Base-by-base conservation (phyloP, 2,329 filamentous ascomycete species). In the Keithomyces neogunnii region DNA sequence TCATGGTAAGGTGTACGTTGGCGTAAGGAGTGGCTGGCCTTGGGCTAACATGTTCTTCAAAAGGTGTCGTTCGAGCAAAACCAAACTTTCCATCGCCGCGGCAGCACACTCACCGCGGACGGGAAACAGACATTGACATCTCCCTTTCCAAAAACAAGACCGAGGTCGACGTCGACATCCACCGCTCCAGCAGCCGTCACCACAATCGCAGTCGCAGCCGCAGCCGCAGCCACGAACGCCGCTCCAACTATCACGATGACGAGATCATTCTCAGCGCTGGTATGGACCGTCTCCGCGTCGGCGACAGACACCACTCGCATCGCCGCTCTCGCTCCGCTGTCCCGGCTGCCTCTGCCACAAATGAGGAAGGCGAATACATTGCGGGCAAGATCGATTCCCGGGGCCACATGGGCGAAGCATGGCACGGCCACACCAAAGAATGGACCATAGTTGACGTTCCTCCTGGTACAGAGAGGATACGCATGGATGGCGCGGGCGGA, bases 381-480 rank as follows among this genome's bases (percentile, higher is more conserved):
- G 77, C 75, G 30, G 63, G 66, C 53, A 74, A 71, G 58, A 77
- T 82, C 55, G 76, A 81, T 57, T 68, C 73, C 11, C 81, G 86
- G 32, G 83, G 81, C 26, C 81, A 80, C 55, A 78, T 84, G 61
- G 86, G 86, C 49, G 88, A 92, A 67, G 87, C 85, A 28, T 83
- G 78, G 65, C 80, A 86, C 59, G 87, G 88, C 49, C 83, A 81
- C 19, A 89, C 86, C 36, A 83, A 81, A 56, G 86, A 83, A 61
- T 95, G 89, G 88, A 78, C 81, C 50, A 86, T 95, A 55, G 78
- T 95, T 38, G 89, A 95, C 67, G 85, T 95, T 39, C 89, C 88
- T 1, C 87, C 89, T 0, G 89, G 89, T 53, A 92, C 88, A 0
- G 85, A 88, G 69, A 81, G 85, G 40, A 85, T 93, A n/a, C 79